A percentile compares a stretch with the other conserved stretches of the same genome.
Conservation (phyloP, 805 yeast species). For the Candida endomychidarum region DNA sequence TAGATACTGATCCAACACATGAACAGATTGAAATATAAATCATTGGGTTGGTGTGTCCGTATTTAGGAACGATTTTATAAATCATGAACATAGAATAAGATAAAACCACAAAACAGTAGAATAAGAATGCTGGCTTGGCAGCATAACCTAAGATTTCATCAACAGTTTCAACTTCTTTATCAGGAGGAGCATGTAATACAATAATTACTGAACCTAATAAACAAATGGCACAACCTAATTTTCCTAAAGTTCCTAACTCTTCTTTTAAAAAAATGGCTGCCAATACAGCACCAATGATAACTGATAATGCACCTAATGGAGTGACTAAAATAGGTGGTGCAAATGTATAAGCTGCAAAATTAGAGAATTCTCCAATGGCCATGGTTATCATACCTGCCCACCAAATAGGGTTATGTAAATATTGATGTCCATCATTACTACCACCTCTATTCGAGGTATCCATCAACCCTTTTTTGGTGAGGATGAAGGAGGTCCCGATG, state of each 20-base stretch:
- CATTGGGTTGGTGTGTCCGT: constrained; percentile 83
- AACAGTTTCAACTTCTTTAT: constrained; percentile 81
- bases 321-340: constrained; percentile 93
- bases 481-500: constrained; percentile 85
- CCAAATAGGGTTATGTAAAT: constrained; percentile 85
- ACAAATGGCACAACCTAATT: constrained; percentile 91
- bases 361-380: constrained; percentile 91
- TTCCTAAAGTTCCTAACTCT: constrained; percentile 83
- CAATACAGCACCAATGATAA: constrained; percentile 86
- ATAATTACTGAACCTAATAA: constrained; percentile 84
- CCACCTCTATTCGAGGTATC: constrained; percentile 66
- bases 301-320: constrained; percentile 87
- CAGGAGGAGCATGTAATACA: constrained; percentile 92
- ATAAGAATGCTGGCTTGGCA: constrained; percentile 69
- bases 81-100: constrained; percentile 75
- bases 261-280: constrained; percentile 85
- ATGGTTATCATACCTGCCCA: constrained; percentile 89
- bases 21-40: constrained; percentile 88
- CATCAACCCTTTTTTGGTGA: constrained; percentile 82
- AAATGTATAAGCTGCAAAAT: constrained; percentile 92
- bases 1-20: constrained; percentile 85
- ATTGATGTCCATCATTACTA: constrained; percentile 64
- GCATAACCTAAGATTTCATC: constrained; percentile 86
- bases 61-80: constrained; percentile 75
- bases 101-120: constrained; percentile 63